Evolutionary conservation across 257 asterid species (phyloP).

Genomic region (Nicotiana tabacum): DNA sequence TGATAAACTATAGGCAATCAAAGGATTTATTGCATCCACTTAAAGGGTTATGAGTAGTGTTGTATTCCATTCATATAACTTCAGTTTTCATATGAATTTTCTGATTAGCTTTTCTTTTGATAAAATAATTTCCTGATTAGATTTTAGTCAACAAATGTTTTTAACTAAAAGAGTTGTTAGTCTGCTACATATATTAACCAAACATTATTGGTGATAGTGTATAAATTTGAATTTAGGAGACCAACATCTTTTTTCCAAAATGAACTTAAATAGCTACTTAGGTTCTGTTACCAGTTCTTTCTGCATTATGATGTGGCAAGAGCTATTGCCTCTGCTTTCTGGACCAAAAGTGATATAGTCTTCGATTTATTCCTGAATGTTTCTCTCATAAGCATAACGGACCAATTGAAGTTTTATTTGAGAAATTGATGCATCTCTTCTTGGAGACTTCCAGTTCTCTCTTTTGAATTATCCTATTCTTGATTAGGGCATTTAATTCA

Average conservation of each 20-base stretch:
- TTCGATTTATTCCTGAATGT: neutral
- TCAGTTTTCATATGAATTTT: neutral
- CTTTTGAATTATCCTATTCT: neutral
- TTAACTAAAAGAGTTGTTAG: neutral
- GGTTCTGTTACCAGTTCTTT: neutral
- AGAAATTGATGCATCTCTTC: neutral
- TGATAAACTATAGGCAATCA: neutral
- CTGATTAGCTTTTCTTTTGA: neutral
- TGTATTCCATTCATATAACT: neutral
- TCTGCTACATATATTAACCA: neutral
- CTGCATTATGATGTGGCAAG: neutral
- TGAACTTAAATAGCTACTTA: neutral
- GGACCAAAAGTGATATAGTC: neutral
- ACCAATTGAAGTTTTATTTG: neutral
- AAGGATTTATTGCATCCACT: neutral
- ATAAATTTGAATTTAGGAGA: slow-evolving; percentile 1
- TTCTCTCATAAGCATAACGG: neutral
- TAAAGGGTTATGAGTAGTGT: neutral
- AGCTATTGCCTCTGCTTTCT: neutral
- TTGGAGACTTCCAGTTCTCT: neutral
- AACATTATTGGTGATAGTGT: neutral
- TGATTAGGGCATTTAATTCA: too few species aligned
- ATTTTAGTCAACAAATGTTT: neutral
- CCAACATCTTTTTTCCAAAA: neutral
- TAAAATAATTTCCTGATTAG: neutral